Percentiles rank a stretch among this genome's conserved stretches.
phyloP scores from a whole-genome alignment of 768 basidiomycete genomes.

The Auriscalpium vulgare region DNA sequence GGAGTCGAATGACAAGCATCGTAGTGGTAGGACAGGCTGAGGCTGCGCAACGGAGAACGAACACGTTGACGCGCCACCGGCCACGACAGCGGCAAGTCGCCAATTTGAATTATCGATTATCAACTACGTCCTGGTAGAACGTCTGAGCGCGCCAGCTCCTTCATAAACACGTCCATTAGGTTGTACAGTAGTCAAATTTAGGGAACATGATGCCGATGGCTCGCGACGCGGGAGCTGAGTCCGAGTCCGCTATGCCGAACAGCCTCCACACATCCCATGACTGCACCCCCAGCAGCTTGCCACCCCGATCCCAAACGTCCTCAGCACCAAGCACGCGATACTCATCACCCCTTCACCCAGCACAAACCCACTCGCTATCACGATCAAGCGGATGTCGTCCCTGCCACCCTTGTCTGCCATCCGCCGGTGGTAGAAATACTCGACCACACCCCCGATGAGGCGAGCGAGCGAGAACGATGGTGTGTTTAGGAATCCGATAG shows the following conservation, averaged over 20 bases:
- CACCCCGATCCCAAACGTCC: constrained; percentile 66
- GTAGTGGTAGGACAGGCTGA: too few species aligned
- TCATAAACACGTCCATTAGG: too few species aligned
- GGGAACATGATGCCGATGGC: too few species aligned
- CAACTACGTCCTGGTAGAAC: too few species aligned
- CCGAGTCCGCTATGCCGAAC: constrained; percentile 32
- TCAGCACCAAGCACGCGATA: constrained; percentile 66
- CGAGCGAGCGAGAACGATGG: constrained; percentile 92
- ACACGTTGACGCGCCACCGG: too few species aligned
- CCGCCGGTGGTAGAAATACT: constrained; percentile 54
- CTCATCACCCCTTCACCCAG: constrained; percentile 91
- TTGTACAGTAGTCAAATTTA: too few species aligned
- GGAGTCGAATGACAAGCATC: too few species aligned
- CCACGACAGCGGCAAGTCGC: too few species aligned
- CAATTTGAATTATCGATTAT: too few species aligned
- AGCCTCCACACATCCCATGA: constrained; percentile 65
- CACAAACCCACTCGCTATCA: constrained; percentile 92
- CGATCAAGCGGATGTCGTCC: constrained; percentile 67
- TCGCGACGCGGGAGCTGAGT: background rate
- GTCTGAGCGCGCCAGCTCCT: too few species aligned
- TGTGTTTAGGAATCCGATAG: constrained; percentile 92
- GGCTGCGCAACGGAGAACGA: too few species aligned
- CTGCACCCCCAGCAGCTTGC: constrained; percentile 85
- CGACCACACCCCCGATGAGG: constrained; percentile 78
- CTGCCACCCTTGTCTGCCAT: constrained; percentile 38